Evolutionary conservation across 805 yeast genomes (phyloP), one percentile per base, ranked within the genome.

Genomic region (Kodamaea kakaduensis): DNA sequence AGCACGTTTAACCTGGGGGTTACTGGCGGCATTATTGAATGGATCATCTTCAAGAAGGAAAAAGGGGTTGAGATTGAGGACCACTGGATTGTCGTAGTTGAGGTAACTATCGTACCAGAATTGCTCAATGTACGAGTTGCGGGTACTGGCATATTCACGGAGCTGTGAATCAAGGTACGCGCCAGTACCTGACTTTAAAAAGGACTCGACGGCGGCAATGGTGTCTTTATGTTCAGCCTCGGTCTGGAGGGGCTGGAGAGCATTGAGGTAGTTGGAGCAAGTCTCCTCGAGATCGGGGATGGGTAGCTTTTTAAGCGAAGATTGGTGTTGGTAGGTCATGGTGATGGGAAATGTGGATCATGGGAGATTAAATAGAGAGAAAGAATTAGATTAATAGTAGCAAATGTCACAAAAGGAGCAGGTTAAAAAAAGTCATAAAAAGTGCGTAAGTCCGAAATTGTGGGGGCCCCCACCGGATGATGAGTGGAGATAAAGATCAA

Each of bases 31-130:
- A 36, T 75, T 68, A 22, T 81, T 75, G 50, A 93, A 85, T 1
- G 96, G 95, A 50, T 88, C 96, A 52, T 88, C 96, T 56, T 88
- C 95, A 42, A 88, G 71, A 48, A 87, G 74, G 57, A 88, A 87
- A 53, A 85, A 88, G 0, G 97, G 97, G 51, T 88, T 88, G 48
- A 88, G 73, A 58, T 88, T 88, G 43, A 88, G 69, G n/a, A 88
- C 97, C 25, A 88, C 95, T 0, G 93, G 88, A 8, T 85, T 80
- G 57, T 88, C 96, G 56, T 84, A 85, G 56, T 81, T 81, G 46
- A 88, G 68, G 57, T 88, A 88, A 1, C 95, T 78, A 54, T 88
- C 96, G 58, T 77, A 88, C 96, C 96, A 88, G 57, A 88, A 88
- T 58, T 88, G 95, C 59, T 88, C 96, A 44, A 88, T 88, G 56